Evolutionary conservation across 2,329 filamentous ascomycete genomes (phyloP).

Genomic region (Arthrobotrys entomopaga): DNA sequence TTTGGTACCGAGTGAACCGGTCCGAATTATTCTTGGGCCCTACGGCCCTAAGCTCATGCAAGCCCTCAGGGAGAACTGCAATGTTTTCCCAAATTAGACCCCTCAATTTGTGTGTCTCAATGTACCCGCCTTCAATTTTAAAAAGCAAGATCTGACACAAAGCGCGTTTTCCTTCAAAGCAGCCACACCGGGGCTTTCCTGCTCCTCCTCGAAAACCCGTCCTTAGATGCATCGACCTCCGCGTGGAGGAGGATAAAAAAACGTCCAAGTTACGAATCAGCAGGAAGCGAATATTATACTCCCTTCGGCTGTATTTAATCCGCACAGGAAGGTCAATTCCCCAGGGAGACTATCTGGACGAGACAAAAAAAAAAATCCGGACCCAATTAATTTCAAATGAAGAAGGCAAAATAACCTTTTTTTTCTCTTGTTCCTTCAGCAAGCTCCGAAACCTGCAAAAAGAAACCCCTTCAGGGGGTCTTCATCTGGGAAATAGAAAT

Average conservation of each 20-base stretch:
- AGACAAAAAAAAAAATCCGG: neutral
- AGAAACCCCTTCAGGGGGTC: slow-evolving; percentile 40
- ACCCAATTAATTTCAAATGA: slow-evolving; percentile 20
- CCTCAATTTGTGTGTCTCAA: slow-evolving; percentile 26
- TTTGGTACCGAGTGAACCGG: slow-evolving; percentile 7
- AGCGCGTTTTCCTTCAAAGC: slow-evolving; percentile 15
- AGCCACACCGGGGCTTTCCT: neutral
- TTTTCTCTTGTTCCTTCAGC: neutral
- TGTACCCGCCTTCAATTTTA: slow-evolving; percentile 30
- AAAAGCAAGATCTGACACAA: slow-evolving; percentile 38
- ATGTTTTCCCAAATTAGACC: slow-evolving; percentile 29
- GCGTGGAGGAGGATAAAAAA: too few species aligned
- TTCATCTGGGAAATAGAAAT: slow-evolving; percentile 18
- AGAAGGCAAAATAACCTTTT: slow-evolving; percentile 6
- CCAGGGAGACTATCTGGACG: neutral
- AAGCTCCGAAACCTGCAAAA: slow-evolving; percentile 10
- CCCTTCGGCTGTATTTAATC: neutral
- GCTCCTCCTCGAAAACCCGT: slow-evolving; percentile 8
- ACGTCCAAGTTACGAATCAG: too few species aligned
- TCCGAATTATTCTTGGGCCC: slow-evolving; percentile 14
- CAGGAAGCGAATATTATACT: too few species aligned
- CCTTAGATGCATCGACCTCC: slow-evolving; percentile 9
- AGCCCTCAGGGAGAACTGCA: slow-evolving; percentile 19
- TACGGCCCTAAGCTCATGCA: slow-evolving; percentile 29
- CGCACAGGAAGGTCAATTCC: neutral